A percentile compares a stretch with the other conserved stretches of the same genome.
phyloP scores from a whole-genome alignment of 768 basidiomycete genomes.

The Paxillus rubicundulus region DNA sequence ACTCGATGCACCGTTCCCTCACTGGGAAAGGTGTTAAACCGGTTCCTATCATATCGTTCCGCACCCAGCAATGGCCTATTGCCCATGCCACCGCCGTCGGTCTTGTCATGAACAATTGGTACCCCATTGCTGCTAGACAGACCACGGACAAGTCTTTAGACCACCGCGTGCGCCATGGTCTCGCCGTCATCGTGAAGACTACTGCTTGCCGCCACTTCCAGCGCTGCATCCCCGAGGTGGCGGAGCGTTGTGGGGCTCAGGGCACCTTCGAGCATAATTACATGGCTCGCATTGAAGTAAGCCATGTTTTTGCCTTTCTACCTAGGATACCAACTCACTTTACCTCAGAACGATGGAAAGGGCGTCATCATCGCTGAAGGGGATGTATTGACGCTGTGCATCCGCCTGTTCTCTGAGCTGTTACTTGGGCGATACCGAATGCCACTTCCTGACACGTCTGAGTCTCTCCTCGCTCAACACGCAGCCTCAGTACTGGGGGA shows the following conservation, averaged over 20 bases:
- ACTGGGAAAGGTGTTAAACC: conserved; percentile 41
- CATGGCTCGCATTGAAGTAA: conserved; percentile 53
- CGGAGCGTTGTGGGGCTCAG: conserved; percentile 66
- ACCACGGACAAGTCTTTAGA: conserved; percentile 41
- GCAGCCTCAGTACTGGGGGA: conserved; percentile 45
- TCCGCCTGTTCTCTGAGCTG: conserved; percentile 57
- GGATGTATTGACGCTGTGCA: conserved; percentile 49
- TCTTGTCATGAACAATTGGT: conserved; percentile 51
- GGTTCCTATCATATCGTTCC: conserved; percentile 57
- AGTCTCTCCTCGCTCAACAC: conserved; percentile 55
- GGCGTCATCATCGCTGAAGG: conserved; percentile 63
- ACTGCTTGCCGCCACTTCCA: conserved; percentile 54
- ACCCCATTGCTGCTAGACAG: conserved; percentile 35
- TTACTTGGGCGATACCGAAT: conserved; percentile 53
- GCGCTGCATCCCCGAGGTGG: conserved; percentile 48
- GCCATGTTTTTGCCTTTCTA: conserved; percentile 12
- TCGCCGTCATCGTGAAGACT: conserved; percentile 56
- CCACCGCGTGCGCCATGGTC: conserved; percentile 50
- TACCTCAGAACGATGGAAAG: conserved; percentile 36
- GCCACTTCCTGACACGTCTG: conserved; percentile 41
- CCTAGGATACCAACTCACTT: not conserved
- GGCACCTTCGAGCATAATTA: conserved; percentile 65
- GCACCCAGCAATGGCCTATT: conserved; percentile 64
- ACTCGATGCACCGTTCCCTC: conserved; percentile 54
- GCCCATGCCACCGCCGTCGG: conserved; percentile 50